phyloP scores from a whole-genome alignment of 441 rosid genomes.

The Cnidoscolus chayamansa region DNA sequence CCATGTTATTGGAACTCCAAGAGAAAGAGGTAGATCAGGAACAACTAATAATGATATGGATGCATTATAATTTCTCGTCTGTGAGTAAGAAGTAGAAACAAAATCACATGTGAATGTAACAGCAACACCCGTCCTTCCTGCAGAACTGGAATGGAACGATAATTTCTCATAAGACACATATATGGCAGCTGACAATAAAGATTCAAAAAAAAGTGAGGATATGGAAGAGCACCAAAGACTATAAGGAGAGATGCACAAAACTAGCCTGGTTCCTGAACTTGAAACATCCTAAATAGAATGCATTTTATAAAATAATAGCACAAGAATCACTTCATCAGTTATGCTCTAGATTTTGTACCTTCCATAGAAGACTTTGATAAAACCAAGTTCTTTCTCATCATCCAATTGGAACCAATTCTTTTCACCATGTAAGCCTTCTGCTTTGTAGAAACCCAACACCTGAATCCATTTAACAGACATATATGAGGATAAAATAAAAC shows the following conservation, averaged over 20 bases:
- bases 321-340: slow-evolving; percentile 6
- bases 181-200: slow-evolving; percentile 11
- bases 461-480: slow-evolving; percentile 29
- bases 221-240: neutral
- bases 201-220: neutral
- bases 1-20: slow-evolving; percentile 88
- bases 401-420: slow-evolving; percentile 32
- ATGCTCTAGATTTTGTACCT: slow-evolving; percentile 39
- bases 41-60: slow-evolving; percentile 58
- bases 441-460: slow-evolving; percentile 55
- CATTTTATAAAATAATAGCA: neutral
- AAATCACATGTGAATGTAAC: slow-evolving; percentile 84
- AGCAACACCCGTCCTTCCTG: slow-evolving; percentile 66
- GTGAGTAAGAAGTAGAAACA: slow-evolving; percentile 54
- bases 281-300: neutral
- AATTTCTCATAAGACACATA: slow-evolving; percentile 28
- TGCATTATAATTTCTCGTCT: slow-evolving; percentile 65
- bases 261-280: neutral
- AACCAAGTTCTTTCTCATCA: slow-evolving; percentile 51
- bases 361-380: slow-evolving; percentile 63
- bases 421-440: slow-evolving; percentile 28
- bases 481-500: slow-evolving; percentile 24
- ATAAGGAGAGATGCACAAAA: neutral
- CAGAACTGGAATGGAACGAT: slow-evolving; percentile 54
- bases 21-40: slow-evolving; percentile 87